phyloP scores from a whole-genome alignment of 495 filamentous ascomycete species.

The Haplographium delicatum region DNA sequence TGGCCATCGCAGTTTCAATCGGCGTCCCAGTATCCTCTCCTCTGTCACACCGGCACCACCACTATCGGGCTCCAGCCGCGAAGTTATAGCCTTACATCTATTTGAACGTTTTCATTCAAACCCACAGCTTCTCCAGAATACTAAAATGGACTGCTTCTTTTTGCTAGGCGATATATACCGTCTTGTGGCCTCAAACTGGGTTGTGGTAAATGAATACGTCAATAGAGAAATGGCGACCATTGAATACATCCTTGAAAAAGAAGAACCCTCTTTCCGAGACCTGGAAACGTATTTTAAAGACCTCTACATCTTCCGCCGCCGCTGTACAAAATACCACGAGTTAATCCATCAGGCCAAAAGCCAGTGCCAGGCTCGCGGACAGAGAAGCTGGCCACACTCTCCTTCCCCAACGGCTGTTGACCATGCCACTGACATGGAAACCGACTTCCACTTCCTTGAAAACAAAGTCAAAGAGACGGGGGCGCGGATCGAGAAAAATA shows the following conservation, averaged over 20 bases:
- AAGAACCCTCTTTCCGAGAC: constrained; percentile 6
- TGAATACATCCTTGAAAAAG: constrained; percentile 17
- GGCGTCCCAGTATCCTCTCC: background rate
- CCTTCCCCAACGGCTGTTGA: background rate
- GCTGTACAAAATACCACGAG: constrained; percentile 15
- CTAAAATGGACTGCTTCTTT: constrained; percentile 1
- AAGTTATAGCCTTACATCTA: background rate
- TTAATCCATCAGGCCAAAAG: constrained; percentile 14
- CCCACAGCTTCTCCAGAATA: background rate
- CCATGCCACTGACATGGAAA: constrained; percentile 6
- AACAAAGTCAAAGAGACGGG: background rate
- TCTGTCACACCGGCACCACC: background rate
- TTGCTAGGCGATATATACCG: constrained; percentile 19
- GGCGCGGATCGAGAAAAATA: constrained; percentile 13
- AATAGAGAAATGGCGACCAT: constrained; percentile 22
- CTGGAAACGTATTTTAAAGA: constrained; percentile 15
- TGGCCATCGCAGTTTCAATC: constrained; percentile 6
- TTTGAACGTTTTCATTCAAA: background rate
- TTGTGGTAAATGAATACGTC: constrained; percentile 20
- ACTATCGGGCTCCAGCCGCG: constrained; percentile 3
- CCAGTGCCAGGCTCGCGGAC: constrained; percentile 3
- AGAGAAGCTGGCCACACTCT: background rate
- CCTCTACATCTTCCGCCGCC: constrained; percentile 16
- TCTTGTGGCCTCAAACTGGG: constrained; percentile 23
- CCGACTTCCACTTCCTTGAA: constrained; percentile 6